Evolutionary conservation across 768 basidiomycete species (phyloP).

Genomic region (Cystofilobasidium macerans): DNA sequence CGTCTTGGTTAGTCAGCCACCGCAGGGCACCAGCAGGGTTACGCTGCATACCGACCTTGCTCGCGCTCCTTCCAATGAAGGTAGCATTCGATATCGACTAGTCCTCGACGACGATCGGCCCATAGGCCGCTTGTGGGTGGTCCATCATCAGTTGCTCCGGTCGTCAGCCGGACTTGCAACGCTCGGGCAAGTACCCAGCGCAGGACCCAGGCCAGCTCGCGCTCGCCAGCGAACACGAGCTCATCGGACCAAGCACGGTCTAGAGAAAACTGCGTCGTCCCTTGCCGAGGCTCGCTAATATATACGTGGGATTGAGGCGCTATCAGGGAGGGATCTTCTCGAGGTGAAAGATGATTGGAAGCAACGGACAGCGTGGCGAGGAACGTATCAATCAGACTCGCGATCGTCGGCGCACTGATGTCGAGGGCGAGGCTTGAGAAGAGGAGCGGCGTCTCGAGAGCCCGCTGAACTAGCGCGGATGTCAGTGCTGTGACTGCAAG

Average conservation of each 20-base stretch:
- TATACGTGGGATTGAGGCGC: neutral
- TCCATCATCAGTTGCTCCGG: slow-evolving; percentile 27
- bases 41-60: slow-evolving; percentile 46
- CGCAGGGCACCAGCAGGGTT: slow-evolving; percentile 17
- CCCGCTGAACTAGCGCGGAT: neutral
- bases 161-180: slow-evolving; percentile 60
- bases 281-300: neutral
- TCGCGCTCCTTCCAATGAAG: slow-evolving; percentile 69
- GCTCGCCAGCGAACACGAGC: slow-evolving; percentile 67
- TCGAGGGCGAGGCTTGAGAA: slow-evolving; percentile 84
- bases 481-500: neutral
- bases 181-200: slow-evolving; percentile 84
- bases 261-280: neutral
- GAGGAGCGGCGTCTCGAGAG: slow-evolving; percentile 60
- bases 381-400: slow-evolving; percentile 67
- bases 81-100: slow-evolving; percentile 78
- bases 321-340: neutral
- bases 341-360: neutral
- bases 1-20: slow-evolving; percentile 19
- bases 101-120: slow-evolving; percentile 46
- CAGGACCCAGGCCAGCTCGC: slow-evolving; percentile 81
- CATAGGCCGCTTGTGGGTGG: neutral
- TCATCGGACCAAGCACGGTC: slow-evolving; percentile 48
- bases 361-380: slow-evolving; percentile 40
- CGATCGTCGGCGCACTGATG: slow-evolving; percentile 60